Percentiles rank a stretch among this genome's conserved stretches.
phyloP scores from a whole-genome alignment of 1,284 basidiomycete genomes.

The Ceratobasidium sp. region DNA sequence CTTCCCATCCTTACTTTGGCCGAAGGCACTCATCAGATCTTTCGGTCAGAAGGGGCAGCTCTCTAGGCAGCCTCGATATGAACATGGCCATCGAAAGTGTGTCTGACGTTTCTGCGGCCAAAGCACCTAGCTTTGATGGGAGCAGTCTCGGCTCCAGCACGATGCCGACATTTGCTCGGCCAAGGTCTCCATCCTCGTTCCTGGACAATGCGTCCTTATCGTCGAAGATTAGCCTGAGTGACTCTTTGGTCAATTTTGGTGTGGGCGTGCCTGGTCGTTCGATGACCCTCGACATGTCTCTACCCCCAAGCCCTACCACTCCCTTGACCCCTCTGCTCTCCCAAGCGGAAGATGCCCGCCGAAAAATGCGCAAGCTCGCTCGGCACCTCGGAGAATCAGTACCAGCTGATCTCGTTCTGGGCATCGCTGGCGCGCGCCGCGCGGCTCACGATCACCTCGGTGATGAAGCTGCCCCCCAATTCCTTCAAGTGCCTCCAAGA shows the following conservation, averaged over 20 bases:
- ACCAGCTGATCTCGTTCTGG: conserved; percentile 26
- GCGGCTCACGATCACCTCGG: conserved; percentile 12
- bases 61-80: conserved; percentile 22
- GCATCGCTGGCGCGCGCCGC: conserved; percentile 12
- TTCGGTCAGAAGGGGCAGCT: conserved; percentile 10
- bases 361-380: conserved; percentile 30
- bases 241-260: background rate
- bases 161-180: conserved; percentile 32
- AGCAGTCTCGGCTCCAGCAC: conserved; percentile 23
- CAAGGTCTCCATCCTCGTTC: conserved; percentile 11
- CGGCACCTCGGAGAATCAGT: conserved; percentile 34
- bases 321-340: conserved; percentile 15
- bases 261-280: conserved; percentile 11
- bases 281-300: background rate
- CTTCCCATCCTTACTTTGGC: conserved; percentile 5
- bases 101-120: conserved; percentile 4
- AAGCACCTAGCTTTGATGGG: conserved; percentile 3
- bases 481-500: conserved; percentile 1
- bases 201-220: conserved; percentile 18
- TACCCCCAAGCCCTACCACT: conserved; percentile 27
- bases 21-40: conserved; percentile 27
- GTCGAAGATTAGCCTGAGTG: conserved; percentile 20
- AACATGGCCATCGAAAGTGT: conserved; percentile 20
- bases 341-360: conserved; percentile 32
- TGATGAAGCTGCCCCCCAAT: conserved; percentile 21